Base-by-base conservation (phyloP, 176 grass and related monocot species). In the Zizania latifolia region DNA sequence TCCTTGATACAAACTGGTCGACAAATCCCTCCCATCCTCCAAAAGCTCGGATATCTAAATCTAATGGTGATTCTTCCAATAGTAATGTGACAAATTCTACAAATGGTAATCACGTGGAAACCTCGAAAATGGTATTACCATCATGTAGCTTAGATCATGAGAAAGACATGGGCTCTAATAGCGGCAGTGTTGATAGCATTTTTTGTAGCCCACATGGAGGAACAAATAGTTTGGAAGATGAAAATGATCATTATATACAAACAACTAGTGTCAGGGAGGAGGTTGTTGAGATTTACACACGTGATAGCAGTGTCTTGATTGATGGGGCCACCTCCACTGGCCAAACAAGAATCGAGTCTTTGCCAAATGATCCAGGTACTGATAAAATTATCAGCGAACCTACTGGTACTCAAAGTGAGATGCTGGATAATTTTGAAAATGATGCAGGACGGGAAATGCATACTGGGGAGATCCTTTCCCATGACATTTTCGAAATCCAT, bases 1-100 rank as follows among this genome's bases (percentile, higher is more conserved):
- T 97, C 55, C 78, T 97, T 72, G 94, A 93, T 37, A 62, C 85
- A 59, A 93, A 88, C 70, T 97, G 94, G 91, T 97, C 86, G 2
- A 97, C 88, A 37, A 91, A 85, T 84, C 71, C 86, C 59, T 78
- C 81, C 0, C 57, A 39, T 74, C 68, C 81, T 71, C 60, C 17
- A 4, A 87, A 15, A 40, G 10, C 26, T 55, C 45, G 14, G n/a
- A n/a, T n/a, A n/a, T n/a, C n/a, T 68, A 54, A n/a, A 68, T 85
- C 80, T 60, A 29, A 65, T 41, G 78, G 48, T 67, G 73, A 70
- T 64, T 68, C 38, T 84, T 87, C 77, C 39, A 74, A 78, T 28
- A 82, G 54, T 35, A 33, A 56, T 62, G 59, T 63, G 41, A 67
- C 41, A 22, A 77, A 81, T 81, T 63, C 41, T 68, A 41, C 22